Conservation (phyloP, 1,284 basidiomycete genomes). For the Leccinum pallidistipes region DNA sequence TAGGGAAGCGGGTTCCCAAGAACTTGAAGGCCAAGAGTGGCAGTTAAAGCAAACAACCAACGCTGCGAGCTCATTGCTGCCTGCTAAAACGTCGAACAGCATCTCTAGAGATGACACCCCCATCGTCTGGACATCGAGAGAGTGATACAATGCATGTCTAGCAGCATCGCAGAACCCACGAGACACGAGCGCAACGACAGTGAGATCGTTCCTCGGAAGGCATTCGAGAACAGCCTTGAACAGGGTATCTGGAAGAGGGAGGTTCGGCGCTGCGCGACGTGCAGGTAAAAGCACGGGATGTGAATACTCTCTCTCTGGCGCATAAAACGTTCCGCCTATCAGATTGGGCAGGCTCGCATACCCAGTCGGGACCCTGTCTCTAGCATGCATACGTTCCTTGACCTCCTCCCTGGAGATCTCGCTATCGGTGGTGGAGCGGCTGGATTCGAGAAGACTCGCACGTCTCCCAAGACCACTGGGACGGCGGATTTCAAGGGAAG, state of each 20-base stretch:
- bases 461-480: conserved; percentile 34
- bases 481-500: conserved; percentile 36
- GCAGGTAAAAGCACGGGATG: background rate
- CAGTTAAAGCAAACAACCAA: conserved; percentile 28
- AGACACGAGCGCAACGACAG: conserved; percentile 25
- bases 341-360: conserved; percentile 24
- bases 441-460: conserved; percentile 28
- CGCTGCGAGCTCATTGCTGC: conserved; percentile 21
- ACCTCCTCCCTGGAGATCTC: conserved; percentile 11
- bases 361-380: conserved; percentile 1
- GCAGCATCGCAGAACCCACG: conserved; percentile 20
- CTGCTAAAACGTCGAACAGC: conserved; percentile 24
- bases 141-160: conserved; percentile 24
- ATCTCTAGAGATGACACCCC: conserved; percentile 10
- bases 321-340: conserved; percentile 8
- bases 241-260: conserved; percentile 23
- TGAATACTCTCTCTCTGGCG: background rate
- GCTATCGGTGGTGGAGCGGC: conserved; percentile 10
- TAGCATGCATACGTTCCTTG: background rate
- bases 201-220: conserved; percentile 20
- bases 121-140: conserved; percentile 22
- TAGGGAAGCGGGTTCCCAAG: conserved; percentile 4
- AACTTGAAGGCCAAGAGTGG: conserved; percentile 21
- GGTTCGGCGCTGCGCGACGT: background rate
- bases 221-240: conserved; percentile 23